These are phyloP conservation scores for Arachnopeziza araneosa DNA, from an alignment of 2,329 filamentous ascomycete genomes.

Conservation along the genomic window DNA sequence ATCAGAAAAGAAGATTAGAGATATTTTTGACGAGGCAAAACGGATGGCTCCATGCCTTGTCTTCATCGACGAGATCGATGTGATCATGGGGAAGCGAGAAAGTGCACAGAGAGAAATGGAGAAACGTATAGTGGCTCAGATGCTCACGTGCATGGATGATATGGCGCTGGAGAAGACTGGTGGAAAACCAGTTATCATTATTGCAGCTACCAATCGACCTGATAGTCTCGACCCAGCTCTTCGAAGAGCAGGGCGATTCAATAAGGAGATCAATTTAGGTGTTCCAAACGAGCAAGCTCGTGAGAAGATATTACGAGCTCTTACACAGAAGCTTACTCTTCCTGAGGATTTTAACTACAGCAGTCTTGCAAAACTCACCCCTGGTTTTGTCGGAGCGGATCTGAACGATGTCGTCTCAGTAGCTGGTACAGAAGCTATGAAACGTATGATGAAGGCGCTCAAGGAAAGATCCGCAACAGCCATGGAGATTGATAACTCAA, in stretches of 20 bases:
- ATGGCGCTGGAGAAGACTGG: slow-evolving; percentile 65
- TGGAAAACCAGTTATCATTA: slow-evolving; percentile 78
- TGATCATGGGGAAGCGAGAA: slow-evolving; percentile 81
- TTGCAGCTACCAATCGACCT: slow-evolving; percentile 85
- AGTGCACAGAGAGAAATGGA: slow-evolving; percentile 84
- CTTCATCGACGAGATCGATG: slow-evolving; percentile 89
- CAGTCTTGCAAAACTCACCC: slow-evolving; percentile 73
- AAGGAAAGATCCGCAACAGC: slow-evolving; percentile 25
- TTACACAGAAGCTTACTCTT: slow-evolving; percentile 62
- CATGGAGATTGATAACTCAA: slow-evolving; percentile 30
- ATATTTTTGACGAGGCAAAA: slow-evolving; percentile 84
- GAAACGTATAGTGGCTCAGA: slow-evolving; percentile 75
- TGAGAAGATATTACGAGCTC: slow-evolving; percentile 68
- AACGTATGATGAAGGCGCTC: slow-evolving; percentile 31
- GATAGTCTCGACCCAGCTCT: slow-evolving; percentile 80
- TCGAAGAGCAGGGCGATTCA: slow-evolving; percentile 69
- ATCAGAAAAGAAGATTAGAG: slow-evolving; percentile 79
- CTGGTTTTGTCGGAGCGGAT: slow-evolving; percentile 91
- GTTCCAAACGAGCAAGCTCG: slow-evolving; percentile 77
- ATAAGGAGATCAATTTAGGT: slow-evolving; percentile 78
- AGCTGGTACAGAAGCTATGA: slow-evolving; percentile 34
- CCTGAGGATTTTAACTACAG: slow-evolving; percentile 67
- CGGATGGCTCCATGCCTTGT: slow-evolving; percentile 80
- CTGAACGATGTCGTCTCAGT: slow-evolving; percentile 56
- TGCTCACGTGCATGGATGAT: slow-evolving; percentile 82